Evolutionary conservation across 495 filamentous ascomycete species (phyloP).

Genomic region (Xylaria bambusicola): DNA sequence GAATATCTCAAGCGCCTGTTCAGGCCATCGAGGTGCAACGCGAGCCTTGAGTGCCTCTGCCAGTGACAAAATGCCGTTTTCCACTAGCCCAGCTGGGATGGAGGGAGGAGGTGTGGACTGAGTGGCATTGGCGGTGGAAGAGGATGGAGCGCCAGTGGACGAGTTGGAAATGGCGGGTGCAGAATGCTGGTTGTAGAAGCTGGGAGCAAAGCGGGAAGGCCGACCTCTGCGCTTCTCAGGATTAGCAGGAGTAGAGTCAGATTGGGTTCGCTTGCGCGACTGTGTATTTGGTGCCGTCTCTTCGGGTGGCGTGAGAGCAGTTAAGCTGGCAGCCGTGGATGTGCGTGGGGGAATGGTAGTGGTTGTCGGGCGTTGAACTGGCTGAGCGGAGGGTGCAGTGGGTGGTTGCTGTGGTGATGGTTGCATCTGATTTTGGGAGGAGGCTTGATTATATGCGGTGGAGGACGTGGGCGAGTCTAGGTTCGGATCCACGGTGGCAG

Average conservation of each 20-base stretch:
- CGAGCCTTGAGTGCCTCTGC: constrained; percentile 38
- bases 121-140: constrained; percentile 4
- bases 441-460: constrained; percentile 23
- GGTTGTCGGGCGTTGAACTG: constrained; percentile 31
- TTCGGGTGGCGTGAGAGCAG: constrained; percentile 52
- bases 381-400: constrained; percentile 19
- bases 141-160: constrained; percentile 7
- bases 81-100: constrained; percentile 19
- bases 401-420: constrained; percentile 16
- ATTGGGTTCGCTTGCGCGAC: constrained; percentile 28
- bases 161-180: constrained; percentile 17
- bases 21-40: constrained; percentile 39
- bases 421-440: constrained; percentile 26
- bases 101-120: constrained; percentile 13
- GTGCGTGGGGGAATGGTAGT: constrained; percentile 34
- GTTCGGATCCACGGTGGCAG: constrained; percentile 25
- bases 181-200: constrained; percentile 31
- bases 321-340: constrained; percentile 34
- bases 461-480: constrained; percentile 20
- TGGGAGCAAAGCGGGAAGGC: constrained; percentile 33
- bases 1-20: constrained; percentile 53
- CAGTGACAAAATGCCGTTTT: constrained; percentile 35
- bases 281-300: constrained; percentile 41
- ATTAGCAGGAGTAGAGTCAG: constrained; percentile 21
- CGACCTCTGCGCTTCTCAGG: constrained; percentile 49